These are phyloP conservation scores for Colletotrichum sp. DNA, from an alignment of 2,329 filamentous ascomycete genomes.

Conservation along the genomic window DNA sequence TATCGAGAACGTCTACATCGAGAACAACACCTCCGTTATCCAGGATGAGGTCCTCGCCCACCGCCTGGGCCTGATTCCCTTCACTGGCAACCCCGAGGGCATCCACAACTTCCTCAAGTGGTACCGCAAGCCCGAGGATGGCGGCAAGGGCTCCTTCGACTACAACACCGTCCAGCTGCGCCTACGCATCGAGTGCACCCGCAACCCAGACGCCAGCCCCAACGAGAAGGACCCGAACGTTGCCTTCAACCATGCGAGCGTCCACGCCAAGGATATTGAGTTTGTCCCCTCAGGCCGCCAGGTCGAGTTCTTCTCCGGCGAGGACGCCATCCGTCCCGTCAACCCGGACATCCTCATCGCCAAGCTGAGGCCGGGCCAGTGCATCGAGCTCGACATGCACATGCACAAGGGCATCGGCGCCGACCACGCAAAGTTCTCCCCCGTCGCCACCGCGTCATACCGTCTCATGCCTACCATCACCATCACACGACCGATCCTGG, in stretches of 20 bases:
- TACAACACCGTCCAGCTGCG: conserved; percentile 86
- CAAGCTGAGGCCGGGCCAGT: conserved; percentile 90
- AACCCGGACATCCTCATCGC: conserved; percentile 94
- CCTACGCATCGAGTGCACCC: conserved; percentile 80
- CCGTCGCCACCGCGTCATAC: conserved; percentile 94
- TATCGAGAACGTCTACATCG: conserved; percentile 90
- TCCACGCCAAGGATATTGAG: conserved; percentile 79
- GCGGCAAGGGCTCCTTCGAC: conserved; percentile 72
- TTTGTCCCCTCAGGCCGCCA: conserved; percentile 82
- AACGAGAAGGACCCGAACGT: conserved; percentile 82
- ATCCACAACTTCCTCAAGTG: conserved; percentile 81
- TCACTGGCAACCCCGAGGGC: conserved; percentile 79
- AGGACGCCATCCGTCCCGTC: conserved; percentile 73
- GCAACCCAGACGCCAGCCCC: conserved; percentile 73
- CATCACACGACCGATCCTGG: conserved; percentile 84
- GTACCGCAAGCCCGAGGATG: conserved; percentile 73
- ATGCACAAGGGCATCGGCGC: conserved; percentile 93
- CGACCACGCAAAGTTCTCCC: conserved; percentile 97
- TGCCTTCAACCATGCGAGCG: conserved; percentile 84
- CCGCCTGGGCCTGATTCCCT: conserved; percentile 87
- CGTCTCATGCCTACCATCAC: conserved; percentile 87
- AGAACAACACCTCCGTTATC: conserved; percentile 97
- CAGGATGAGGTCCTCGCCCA: conserved; percentile 96
- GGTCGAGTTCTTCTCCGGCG: conserved; percentile 66
- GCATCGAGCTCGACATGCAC: conserved; percentile 86